These are phyloP conservation scores for Gonapodya sp. DNA, from an alignment of 192 early-diverging fungal species.

Conservation along the genomic window DNA sequence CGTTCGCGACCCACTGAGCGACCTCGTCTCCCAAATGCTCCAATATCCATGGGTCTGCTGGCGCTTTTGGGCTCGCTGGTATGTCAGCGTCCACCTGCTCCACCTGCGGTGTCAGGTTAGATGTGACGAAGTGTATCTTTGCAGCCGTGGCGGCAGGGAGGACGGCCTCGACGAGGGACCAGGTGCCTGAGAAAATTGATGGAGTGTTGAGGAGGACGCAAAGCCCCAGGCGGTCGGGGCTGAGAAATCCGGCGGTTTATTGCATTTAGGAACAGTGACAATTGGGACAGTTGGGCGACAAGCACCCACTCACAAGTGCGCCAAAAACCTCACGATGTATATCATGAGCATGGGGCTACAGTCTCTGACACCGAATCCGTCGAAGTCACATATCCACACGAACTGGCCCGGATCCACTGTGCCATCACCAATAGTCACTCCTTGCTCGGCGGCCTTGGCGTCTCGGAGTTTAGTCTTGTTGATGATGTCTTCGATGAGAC, in stretches of 20 bases:
- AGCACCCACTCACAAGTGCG: background rate
- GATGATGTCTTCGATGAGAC: background rate
- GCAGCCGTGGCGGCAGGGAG: background rate
- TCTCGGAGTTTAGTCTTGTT: background rate
- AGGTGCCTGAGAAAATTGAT: background rate
- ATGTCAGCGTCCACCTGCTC: background rate
- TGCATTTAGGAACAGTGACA: background rate
- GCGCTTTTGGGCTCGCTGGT: background rate
- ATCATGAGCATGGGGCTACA: background rate
- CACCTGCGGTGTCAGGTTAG: background rate
- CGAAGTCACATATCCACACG: background rate
- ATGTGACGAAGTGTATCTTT: background rate
- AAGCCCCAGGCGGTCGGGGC: background rate
- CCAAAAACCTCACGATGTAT: background rate
- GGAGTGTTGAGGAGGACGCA: background rate
- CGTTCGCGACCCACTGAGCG: background rate
- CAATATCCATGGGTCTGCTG: background rate
- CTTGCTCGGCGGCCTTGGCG: background rate
- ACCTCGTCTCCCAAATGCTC: background rate
- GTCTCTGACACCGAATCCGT: background rate
- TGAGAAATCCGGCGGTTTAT: background rate
- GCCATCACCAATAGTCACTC: background rate
- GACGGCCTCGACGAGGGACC: background rate
- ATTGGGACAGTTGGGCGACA: too few relatives aligned
- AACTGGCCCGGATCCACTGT: background rate